phyloP scores from a whole-genome alignment of 1,284 basidiomycete species.

The Marasmius fiardii region DNA sequence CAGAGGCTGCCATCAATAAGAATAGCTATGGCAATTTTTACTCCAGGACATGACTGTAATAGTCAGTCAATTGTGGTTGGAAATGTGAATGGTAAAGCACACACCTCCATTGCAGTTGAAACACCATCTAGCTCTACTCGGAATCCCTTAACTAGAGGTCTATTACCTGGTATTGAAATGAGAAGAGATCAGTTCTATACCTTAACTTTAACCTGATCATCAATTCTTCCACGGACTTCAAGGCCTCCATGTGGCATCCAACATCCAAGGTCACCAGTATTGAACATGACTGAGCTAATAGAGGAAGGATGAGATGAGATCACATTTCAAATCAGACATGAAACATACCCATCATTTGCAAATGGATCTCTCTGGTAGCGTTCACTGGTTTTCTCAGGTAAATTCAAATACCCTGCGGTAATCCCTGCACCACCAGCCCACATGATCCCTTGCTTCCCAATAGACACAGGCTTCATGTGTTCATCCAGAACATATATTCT shows the following conservation, averaged over 20 bases:
- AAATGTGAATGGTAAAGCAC: constrained; percentile 4
- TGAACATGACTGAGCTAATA: constrained; percentile 2
- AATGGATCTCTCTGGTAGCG: constrained; percentile 50
- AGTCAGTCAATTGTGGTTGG: constrained; percentile 8
- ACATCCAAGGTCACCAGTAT: constrained; percentile 24
- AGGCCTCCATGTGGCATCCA: constrained; percentile 51
- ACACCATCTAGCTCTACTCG: constrained; percentile 61
- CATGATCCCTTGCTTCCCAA: constrained; percentile 52
- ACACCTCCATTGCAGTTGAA: constrained; percentile 53
- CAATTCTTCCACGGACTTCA: constrained; percentile 53
- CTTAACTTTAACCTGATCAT: constrained; percentile 58
- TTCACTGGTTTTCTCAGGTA: constrained; percentile 52
- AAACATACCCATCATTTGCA: constrained; percentile 42
- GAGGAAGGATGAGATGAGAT: not conserved
- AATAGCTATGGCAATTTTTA: constrained; percentile 46
- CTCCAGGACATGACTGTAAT: constrained; percentile 37
- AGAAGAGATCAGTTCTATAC: constrained; percentile 16
- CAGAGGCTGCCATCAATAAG: constrained; percentile 50
- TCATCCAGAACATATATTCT: constrained; percentile 56
- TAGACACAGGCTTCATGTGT: constrained; percentile 44
- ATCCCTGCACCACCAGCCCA: constrained; percentile 58
- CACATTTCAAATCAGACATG: not conserved
- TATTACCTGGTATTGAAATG: too few species aligned
- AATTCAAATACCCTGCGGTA: constrained; percentile 50
- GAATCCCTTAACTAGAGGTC: constrained; percentile 40